Percentiles rank a stretch among this genome's conserved stretches.
Conservation (phyloP, 1,139 yeast species). For the Kodamaea fungicola region DNA sequence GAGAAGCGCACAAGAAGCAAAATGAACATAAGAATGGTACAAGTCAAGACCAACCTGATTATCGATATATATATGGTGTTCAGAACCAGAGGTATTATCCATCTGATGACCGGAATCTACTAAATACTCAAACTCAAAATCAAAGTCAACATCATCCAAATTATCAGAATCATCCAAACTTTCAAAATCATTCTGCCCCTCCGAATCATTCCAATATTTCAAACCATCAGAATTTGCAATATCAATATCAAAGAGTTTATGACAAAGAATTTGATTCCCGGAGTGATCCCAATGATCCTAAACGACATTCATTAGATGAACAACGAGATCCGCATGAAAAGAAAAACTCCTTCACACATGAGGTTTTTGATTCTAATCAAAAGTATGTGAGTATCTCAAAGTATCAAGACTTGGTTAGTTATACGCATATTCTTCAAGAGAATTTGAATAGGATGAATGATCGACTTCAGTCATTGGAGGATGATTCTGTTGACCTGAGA, state of each 20-base stretch:
- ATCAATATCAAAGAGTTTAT: no score
- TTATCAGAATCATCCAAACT: neutral
- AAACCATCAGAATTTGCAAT: neutral
- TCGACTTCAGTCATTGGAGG: conserved; percentile 18
- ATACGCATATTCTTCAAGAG: conserved; percentile 33
- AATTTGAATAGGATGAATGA: conserved; percentile 25
- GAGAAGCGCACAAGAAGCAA: neutral
- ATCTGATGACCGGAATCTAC: no score
- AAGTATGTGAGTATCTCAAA: conserved; percentile 23
- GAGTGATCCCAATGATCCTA: no score
- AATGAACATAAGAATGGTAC: neutral
- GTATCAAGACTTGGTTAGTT: conserved; percentile 34
- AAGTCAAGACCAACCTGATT: no score
- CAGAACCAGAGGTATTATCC: no score
- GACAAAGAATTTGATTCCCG: no score
- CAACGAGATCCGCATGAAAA: no score
- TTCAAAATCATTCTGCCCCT: neutral
- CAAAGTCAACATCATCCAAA: no score
- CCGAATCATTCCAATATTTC: neutral
- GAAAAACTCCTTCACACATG: no score
- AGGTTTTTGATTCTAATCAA: neutral
- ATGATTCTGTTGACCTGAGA: conserved; percentile 8
- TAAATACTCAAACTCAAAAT: no score
- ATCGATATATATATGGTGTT: no score
- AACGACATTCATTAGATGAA: no score